Conservation (phyloP, 2,329 filamentous ascomycete genomes). For the Blastomyces silverae region DNA sequence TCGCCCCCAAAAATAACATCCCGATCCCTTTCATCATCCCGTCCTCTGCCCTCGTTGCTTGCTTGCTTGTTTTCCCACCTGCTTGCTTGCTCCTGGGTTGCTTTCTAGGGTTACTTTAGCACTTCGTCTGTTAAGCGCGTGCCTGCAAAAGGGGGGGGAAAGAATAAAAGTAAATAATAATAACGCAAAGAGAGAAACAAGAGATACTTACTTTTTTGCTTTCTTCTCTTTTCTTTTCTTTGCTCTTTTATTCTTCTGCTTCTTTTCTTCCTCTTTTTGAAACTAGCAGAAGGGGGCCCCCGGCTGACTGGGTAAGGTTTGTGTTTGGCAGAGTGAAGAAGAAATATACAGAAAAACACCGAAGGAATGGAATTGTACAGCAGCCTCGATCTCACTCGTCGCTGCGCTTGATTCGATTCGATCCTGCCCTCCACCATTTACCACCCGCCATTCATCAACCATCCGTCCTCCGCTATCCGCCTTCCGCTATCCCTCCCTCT, state of each 20-base stretch:
- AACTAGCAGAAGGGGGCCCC: not conserved
- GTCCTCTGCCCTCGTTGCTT: not conserved
- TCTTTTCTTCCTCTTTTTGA: no score
- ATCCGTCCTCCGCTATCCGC: not conserved
- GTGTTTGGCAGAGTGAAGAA: not conserved
- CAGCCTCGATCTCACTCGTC: not conserved
- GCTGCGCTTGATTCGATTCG: conserved; percentile 5
- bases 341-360: no score
- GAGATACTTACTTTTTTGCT: not conserved
- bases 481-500: not conserved
- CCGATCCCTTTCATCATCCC: no score
- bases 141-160: not conserved
- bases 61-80: not conserved
- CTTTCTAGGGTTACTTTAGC: not conserved
- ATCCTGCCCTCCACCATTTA: not conserved
- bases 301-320: not conserved
- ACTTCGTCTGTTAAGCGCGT: not conserved
- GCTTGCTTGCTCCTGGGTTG: not conserved
- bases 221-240: not conserved
- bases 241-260: not conserved
- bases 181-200: not conserved
- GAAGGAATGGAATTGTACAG: conserved; percentile 9
- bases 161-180: not conserved
- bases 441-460: not conserved
- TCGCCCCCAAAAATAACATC: no score